Evolutionary conservation across 768 basidiomycete genomes (phyloP).

Genomic region (Leccinellum luteum): DNA sequence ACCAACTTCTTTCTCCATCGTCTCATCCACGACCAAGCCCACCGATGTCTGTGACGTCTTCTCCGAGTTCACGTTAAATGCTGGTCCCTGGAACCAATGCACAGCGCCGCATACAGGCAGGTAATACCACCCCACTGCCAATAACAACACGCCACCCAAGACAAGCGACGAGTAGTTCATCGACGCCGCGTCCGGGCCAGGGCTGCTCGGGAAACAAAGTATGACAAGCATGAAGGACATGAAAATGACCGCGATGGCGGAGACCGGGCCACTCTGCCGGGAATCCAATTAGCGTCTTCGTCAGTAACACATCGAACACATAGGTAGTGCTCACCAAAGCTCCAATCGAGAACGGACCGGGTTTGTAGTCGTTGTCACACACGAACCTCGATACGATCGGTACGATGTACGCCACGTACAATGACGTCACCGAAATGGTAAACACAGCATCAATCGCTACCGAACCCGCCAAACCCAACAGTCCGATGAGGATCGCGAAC

Average conservation of each 20-base stretch:
- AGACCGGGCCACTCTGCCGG: conserved; percentile 50
- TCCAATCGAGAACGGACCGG: conserved; percentile 47
- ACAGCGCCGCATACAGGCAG: conserved; percentile 67
- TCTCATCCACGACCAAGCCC: neutral
- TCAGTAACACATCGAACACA: too few species aligned
- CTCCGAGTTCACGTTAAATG: conserved; percentile 38
- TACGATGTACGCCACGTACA: conserved; percentile 43
- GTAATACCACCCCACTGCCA: conserved; percentile 65
- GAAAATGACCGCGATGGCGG: conserved; percentile 51
- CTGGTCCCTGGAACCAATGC: conserved; percentile 67
- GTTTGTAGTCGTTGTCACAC: conserved; percentile 42
- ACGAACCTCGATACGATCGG: conserved; percentile 49
- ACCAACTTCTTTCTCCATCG: neutral
- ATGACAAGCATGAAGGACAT: conserved; percentile 65
- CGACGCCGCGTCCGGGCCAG: conserved; percentile 37
- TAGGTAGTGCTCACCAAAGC: conserved; percentile 26
- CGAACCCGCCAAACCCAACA: conserved; percentile 50
- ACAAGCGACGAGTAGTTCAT: conserved; percentile 78
- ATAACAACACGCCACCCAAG: conserved; percentile 51
- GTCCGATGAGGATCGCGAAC: conserved; percentile 44
- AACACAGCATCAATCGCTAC: conserved; percentile 58
- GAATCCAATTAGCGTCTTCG: neutral
- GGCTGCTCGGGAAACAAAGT: conserved; percentile 58
- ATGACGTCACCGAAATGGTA: conserved; percentile 41
- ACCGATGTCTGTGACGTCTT: neutral